Conservation (phyloP, 108 stramenopile genomes). For the Fragilariopsis cylindrus region DNA sequence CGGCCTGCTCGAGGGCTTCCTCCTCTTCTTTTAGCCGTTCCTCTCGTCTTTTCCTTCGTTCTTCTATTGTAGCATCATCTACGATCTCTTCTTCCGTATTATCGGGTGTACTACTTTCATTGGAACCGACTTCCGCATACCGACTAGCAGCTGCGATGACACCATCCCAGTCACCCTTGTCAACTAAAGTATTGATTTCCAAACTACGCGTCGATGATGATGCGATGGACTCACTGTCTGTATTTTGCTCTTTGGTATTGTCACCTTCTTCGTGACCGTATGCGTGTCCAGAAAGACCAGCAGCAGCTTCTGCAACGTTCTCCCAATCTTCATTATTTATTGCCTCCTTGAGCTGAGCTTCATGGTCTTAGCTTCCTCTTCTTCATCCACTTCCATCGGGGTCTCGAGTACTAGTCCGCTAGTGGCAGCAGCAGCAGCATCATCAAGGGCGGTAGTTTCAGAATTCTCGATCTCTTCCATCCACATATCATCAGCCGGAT, state of each 20-base stretch:
- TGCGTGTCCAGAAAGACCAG: conserved; percentile 23
- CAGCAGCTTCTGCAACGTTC: conserved; percentile 72
- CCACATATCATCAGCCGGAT: conserved; percentile 24
- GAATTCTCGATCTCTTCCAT: conserved; percentile 28
- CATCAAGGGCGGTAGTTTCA: conserved; percentile 1
- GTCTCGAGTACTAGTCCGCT: conserved; percentile 4
- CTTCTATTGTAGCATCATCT: conserved; percentile 12
- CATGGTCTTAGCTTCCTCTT: conserved; percentile 46
- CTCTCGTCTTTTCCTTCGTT: conserved; percentile 23
- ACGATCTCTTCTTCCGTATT: neutral
- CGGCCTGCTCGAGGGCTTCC: conserved; percentile 81
- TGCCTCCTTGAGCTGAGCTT: conserved; percentile 35
- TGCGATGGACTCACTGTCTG: conserved; percentile 29
- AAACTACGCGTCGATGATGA: conserved; percentile 37
- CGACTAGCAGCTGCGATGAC: conserved; percentile 68
- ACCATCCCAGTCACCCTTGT: conserved; percentile 76
- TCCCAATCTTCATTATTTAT: conserved; percentile 79
- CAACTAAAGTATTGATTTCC: conserved; percentile 69
- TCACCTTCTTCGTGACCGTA: conserved; percentile 1
- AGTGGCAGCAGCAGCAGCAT: neutral
- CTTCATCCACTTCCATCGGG: neutral
- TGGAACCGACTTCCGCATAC: conserved; percentile 33
- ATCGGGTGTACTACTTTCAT: neutral
- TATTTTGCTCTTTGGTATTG: neutral
- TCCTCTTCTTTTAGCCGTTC: conserved; percentile 66